Evolutionary conservation across 2,329 filamentous ascomycete genomes (phyloP), one percentile per base, ranked within the genome.

Genomic region (Colletotrichum costaricense): DNA sequence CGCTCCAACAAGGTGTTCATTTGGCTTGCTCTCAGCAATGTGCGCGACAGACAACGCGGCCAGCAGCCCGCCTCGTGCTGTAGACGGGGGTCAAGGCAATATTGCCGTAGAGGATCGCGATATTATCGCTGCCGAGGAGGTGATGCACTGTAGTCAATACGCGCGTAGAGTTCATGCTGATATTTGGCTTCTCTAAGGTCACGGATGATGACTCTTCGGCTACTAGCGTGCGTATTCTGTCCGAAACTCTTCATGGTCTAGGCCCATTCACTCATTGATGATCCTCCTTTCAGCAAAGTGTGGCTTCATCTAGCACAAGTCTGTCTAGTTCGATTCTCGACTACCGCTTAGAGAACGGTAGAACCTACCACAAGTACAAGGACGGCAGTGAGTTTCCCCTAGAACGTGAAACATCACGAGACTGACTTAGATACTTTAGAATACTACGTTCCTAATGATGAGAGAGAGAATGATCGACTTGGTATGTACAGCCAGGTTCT

Each of bases 281-380:
- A 28, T 9, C 8, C 9, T 9, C 30, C 30, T 33, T 30, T 1
- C 30, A 57, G 55, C 16, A 14, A 30, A 57, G 55, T 14, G 28
- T 57, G 9, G 55, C 55, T 30, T 57, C 30, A 22, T 80, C 79
- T 52, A 80, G 78, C 0, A 77, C 76, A 0, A 82, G 80, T 6
- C 73, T 82, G 19, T 75, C 76, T 8, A 82, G 81, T 0, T 84
- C 82, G 60, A 82, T 70, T 2, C 28, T 65, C 7, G 28, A 58
- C 11, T 70, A 70, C 38, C 24, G 60, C 35, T 8, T 38, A n/a
- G 67, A 65, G 22, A 70, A 70, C 19, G 60, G 60, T 5, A 30
- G 55, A 4, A 65, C 67, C 1, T 70, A 70, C 12, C 60, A 59
- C 55, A 75, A 80, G 3, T 83, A 49, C 58, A 55, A 63, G 2